These are phyloP conservation scores for Colletotrichum abscissum DNA, from an alignment of 2,329 filamentous ascomycete genomes.

Conservation along the genomic window DNA sequence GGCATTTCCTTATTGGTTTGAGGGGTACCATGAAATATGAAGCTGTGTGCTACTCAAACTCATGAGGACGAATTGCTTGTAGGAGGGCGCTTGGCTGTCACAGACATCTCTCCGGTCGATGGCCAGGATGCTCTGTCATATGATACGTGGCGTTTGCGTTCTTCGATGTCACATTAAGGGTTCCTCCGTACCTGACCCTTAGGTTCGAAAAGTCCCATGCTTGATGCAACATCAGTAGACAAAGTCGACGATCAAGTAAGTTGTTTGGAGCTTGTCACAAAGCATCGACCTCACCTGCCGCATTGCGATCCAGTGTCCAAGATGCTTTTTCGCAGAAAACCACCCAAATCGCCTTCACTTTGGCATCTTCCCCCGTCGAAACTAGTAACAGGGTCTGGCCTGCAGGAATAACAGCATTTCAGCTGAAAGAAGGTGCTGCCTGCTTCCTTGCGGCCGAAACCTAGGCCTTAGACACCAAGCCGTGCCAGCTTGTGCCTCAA, in stretches of 20 bases:
- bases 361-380: background rate
- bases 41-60: background rate
- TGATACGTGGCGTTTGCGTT: background rate
- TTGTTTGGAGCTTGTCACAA: too few species aligned
- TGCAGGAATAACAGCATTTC: background rate
- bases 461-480: background rate
- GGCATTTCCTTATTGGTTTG: background rate
- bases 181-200: background rate
- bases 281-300: too few species aligned
- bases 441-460: background rate
- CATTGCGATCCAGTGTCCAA: background rate
- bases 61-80: background rate
- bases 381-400: background rate
- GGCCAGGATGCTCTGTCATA: background rate
- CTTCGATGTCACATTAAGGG: background rate
- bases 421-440: background rate
- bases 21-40: background rate
- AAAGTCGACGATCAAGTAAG: background rate
- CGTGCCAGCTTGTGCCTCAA: background rate
- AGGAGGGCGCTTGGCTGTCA: background rate
- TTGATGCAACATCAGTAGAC: background rate
- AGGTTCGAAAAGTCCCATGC: background rate
- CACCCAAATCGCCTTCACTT: background rate
- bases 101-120: background rate
- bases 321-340: background rate